phyloP scores from a whole-genome alignment of 2,329 filamentous ascomycete genomes.

The Fusarium nelsonii region DNA sequence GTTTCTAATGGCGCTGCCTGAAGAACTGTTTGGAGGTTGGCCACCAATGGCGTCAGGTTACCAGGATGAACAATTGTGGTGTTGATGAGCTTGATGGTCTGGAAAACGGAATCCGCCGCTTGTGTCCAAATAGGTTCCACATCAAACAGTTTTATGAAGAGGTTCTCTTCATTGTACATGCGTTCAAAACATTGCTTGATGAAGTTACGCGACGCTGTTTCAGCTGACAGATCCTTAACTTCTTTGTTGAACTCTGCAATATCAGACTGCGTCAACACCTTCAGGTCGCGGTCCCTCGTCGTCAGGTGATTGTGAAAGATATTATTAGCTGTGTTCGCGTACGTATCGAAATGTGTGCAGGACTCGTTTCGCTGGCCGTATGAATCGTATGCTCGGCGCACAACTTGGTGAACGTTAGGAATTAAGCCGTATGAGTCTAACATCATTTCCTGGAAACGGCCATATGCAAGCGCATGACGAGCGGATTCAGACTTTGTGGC shows the following conservation, averaged over 20 bases:
- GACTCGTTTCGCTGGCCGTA: conserved; percentile 60
- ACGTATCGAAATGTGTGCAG: conserved; percentile 63
- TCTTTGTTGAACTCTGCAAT: conserved; percentile 67
- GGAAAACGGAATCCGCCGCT: conserved; percentile 63
- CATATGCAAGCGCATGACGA: conserved; percentile 70
- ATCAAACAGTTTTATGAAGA: conserved; percentile 68
- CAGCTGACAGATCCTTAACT: conserved; percentile 61
- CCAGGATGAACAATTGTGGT: conserved; percentile 66
- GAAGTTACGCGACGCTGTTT: conserved; percentile 68
- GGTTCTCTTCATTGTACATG: conserved; percentile 65
- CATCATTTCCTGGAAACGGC: conserved; percentile 70
- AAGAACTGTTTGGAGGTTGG: conserved; percentile 62
- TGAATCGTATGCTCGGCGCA: conserved; percentile 65
- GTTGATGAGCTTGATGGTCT: conserved; percentile 62
- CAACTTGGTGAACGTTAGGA: conserved; percentile 66
- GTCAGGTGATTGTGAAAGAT: conserved; percentile 67
- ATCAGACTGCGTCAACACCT: conserved; percentile 65
- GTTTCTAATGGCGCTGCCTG: conserved; percentile 62
- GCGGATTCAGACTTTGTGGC: conserved; percentile 70
- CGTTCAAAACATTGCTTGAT: conserved; percentile 72
- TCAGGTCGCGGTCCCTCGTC: conserved; percentile 66
- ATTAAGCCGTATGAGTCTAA: conserved; percentile 68
- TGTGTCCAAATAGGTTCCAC: conserved; percentile 67
- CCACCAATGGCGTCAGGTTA: conserved; percentile 66
- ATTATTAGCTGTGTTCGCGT: conserved; percentile 65